Conservation (phyloP, 208 protist genomes). For the Histomonas meleagridis region DNA sequence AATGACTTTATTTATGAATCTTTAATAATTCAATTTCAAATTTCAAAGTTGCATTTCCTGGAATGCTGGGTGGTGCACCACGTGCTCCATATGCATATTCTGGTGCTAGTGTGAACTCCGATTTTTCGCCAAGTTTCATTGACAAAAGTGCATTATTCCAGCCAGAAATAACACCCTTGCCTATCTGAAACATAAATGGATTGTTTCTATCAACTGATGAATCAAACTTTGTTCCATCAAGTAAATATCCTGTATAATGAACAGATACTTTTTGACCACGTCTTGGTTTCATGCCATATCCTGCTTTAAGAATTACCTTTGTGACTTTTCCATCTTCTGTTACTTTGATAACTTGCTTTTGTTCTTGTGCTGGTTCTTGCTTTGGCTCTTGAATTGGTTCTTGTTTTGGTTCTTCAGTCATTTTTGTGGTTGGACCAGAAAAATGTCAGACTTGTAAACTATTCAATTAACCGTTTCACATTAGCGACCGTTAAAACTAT, state of each 20-base stretch:
- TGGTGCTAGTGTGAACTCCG: slow-evolving; percentile 31
- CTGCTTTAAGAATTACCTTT: background rate
- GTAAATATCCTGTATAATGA: slow-evolving; percentile 56
- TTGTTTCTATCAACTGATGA: slow-evolving; percentile 44
- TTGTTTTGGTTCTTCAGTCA: no score
- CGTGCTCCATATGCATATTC: slow-evolving; percentile 47
- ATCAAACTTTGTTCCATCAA: slow-evolving; percentile 57
- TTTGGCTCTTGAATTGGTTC: no score
- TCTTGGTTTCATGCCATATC: background rate
- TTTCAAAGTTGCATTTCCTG: slow-evolving; percentile 42
- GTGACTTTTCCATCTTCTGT: background rate
- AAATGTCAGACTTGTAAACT: no score
- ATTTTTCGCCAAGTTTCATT: slow-evolving; percentile 47
- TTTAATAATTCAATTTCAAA: slow-evolving; percentile 42
- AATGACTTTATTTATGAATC: background rate
- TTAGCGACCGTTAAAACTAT: no score
- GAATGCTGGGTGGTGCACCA: slow-evolving; percentile 48
- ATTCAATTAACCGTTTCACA: no score
- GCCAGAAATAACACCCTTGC: slow-evolving; percentile 56
- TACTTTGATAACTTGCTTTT: no score
- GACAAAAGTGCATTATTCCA: slow-evolving; percentile 51
- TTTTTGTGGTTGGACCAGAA: no score
- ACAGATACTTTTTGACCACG: slow-evolving; percentile 42
- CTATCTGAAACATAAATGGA: slow-evolving; percentile 53
- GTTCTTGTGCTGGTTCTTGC: no score